Conservation (phyloP, 257 asterid genomes). For the Nicotiana obtusifolia region DNA sequence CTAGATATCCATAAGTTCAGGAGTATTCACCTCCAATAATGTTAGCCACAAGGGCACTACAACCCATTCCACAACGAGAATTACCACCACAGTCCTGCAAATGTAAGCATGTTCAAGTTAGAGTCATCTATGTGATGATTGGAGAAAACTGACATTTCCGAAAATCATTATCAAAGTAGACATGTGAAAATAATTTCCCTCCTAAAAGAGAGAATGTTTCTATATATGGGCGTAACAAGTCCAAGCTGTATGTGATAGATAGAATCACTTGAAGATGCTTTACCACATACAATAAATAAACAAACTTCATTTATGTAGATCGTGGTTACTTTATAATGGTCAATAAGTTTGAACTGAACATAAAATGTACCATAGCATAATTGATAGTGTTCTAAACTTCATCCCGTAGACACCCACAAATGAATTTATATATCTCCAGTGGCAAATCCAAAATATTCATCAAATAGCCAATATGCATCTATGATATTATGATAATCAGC, state of each 20-base stretch:
- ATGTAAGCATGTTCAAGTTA: slow-evolving; percentile 14
- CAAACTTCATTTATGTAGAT: not conserved
- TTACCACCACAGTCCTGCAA: slow-evolving; percentile 84
- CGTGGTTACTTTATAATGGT: not conserved
- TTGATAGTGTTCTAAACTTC: not conserved
- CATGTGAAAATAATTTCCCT: not conserved
- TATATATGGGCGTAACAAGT: not conserved
- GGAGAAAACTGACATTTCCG: not conserved
- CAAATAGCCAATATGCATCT: not conserved
- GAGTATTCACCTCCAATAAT: slow-evolving; percentile 50
- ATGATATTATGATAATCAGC: not conserved
- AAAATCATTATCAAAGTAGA: not conserved
- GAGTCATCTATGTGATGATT: not conserved
- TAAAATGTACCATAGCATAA: not conserved
- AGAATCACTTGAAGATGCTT: not conserved
- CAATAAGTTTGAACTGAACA: not conserved
- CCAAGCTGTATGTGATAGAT: not conserved
- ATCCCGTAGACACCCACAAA: not conserved
- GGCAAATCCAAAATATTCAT: not conserved
- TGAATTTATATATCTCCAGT: not conserved
- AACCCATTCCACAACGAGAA: slow-evolving; percentile 87
- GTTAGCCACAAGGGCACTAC: slow-evolving; percentile 78
- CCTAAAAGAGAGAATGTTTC: not conserved
- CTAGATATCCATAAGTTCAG: not conserved
- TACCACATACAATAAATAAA: not conserved